Evolutionary conservation across 805 yeast species (phyloP), one percentile per base, ranked within the genome.

Genomic region (Lipomyces starkeyi): DNA sequence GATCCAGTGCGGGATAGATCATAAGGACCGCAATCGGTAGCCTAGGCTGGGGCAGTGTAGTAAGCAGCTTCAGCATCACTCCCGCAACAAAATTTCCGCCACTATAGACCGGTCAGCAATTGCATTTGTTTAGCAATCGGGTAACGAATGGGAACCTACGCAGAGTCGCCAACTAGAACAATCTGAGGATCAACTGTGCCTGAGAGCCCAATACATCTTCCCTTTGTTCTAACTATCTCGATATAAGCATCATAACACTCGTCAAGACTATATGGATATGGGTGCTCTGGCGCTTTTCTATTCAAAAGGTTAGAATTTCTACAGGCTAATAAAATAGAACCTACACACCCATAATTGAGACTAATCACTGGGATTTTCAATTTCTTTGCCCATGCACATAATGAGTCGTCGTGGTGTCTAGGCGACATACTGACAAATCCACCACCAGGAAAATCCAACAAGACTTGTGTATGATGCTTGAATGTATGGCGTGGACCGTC

Each of bases 341-440:
- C 22, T 5, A 47, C 71, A 14, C 55, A 61, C 68, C 75, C 75
- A 60, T 76, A 73, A 56, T 69, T 65, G 32, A 73, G 54, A 32
- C 74, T 70, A 25, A 70, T 65, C 13, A 73, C 55, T 11, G 75
- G 75, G 17, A 67, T 20, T 52, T 64, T 67, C 62, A 71, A 59
- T 25, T 63, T 59, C 59, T 66, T 71, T 2, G 75, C 73, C 75
- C 75, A 73, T 7, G 69, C 59, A 11, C 70, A 57, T 9, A 76
- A 62, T 17, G 73, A 63, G 34, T 74, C 76, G 43, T 74, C 73
- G 49, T 71, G 74, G 49, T 74, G 69, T 32, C 72, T 52, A 52
- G 78, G 77, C 17, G 66, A 62, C 75, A 69, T 71, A 55, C 75
- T 60, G 47, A 76, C 75, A 65, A 75, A 75, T 6, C 78, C 78